Base-by-base conservation (phyloP, 176 grass and related monocot genomes). In the Zea mays region DNA sequence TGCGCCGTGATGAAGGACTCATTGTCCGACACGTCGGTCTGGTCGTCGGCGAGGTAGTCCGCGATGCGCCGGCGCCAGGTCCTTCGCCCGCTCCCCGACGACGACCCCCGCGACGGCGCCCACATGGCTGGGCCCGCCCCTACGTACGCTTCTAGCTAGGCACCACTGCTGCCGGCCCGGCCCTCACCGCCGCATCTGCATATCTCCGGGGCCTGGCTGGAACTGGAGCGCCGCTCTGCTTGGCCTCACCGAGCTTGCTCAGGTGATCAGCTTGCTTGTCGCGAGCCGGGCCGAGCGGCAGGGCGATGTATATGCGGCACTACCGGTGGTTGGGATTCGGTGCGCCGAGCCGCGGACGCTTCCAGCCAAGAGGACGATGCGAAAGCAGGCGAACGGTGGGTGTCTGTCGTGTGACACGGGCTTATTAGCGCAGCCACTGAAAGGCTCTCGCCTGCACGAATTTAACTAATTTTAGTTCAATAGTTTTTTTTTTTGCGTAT, bases 1-100 rank as follows among this genome's bases (percentile, higher is more conserved):
- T 85, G 81, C 9, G 79, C 71, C 10, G 84, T 85, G 65, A 81
- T 84, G 81, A 87, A 87, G 2, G 87, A 93, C 65, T 93, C 93
- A 15, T 85, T 87, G 85, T 92, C 88, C 13, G 93, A 97, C 65
- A 16, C 71, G 6, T 86, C 77, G 48, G 84, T 89, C 73, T 76
- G 74, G 35, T 88, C 88, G 20, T 90, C 88, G n/a, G 80, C 80
- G 78, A 97, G 85, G 69, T 81, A 90, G 61, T 97, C 93, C 44
- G 70, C 85, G 40, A 97, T 93, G 42, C 90, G 88, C 2, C 88
- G 83, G 85, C 80, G 90, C 39, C 90, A 81, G 0, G 14, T 72
- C 63, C 85, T 79, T 36, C 85, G 56, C 56, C 69, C 65, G 66
- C 82, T 86, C n/a, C 85, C 86, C 44, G 78, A 72, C 70, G 69